Conservation (phyloP, 345 rosid species). For the Odontarrhena argentea region DNA sequence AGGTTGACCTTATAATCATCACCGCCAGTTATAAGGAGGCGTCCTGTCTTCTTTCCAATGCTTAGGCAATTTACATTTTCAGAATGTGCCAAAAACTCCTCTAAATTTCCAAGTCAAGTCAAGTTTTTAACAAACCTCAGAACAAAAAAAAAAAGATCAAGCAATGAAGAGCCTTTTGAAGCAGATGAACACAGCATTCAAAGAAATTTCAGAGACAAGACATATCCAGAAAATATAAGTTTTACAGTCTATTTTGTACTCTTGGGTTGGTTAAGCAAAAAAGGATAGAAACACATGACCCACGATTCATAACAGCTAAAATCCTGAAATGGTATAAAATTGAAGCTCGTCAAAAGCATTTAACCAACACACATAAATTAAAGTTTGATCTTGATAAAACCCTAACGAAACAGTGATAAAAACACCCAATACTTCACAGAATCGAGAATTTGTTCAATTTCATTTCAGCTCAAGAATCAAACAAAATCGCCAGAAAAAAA, state of each 20-base stretch:
- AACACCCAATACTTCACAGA: not conserved
- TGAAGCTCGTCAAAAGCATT: conserved; percentile 20
- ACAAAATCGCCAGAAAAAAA: conserved; percentile 18
- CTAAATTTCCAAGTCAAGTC: conserved; percentile 52
- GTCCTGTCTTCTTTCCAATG: conserved; percentile 77
- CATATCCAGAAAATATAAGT: conserved; percentile 5
- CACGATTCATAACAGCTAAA: not conserved
- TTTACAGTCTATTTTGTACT: conserved; percentile 5
- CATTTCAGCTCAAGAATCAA: conserved; percentile 3
- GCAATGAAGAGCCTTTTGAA: conserved; percentile 15
- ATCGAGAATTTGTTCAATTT: not conserved
- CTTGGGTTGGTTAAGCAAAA: conserved; percentile 6
- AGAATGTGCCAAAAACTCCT: conserved; percentile 96
- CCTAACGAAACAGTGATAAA: conserved; percentile 17
- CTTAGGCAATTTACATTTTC: conserved; percentile 76
- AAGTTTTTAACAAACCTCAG: conserved; percentile 45
- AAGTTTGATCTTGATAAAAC: conserved; percentile 16
- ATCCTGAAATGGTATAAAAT: conserved; percentile 14
- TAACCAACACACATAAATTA: conserved; percentile 12
- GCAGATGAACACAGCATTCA: conserved; percentile 5
- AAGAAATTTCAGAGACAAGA: not conserved
- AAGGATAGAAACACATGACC: conserved; percentile 17
- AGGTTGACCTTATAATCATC: conserved; percentile 92
- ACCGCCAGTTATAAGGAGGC: conserved; percentile 81
- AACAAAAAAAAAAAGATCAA: not conserved